A percentile compares a stretch with the other conserved stretches of the same genome.
Evolutionary conservation across 2,329 filamentous ascomycete genomes (phyloP).

Genomic region (Epichloe aotearoae): DNA sequence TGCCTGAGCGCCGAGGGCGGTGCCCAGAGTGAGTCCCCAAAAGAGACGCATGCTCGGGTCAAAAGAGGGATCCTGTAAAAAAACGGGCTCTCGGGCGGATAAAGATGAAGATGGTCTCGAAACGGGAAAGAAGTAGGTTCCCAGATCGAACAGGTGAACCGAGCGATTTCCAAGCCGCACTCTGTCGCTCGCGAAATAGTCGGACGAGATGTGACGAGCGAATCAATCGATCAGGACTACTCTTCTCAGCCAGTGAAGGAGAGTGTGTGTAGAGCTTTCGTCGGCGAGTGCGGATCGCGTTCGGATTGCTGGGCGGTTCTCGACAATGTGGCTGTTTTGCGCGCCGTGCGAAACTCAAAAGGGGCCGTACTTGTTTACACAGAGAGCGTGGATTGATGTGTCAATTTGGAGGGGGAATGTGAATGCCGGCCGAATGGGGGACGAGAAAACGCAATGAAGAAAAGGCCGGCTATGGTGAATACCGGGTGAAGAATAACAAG

Average conservation of each 20-base stretch:
- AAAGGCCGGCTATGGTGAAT: not conserved
- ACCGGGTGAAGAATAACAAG: not conserved
- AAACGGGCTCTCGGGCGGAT: not conserved
- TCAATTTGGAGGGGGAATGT: not conserved
- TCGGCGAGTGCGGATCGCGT: not conserved
- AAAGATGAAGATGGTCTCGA: not conserved
- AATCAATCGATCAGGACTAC: not conserved
- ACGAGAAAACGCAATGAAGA: not conserved
- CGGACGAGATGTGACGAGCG: too few relatives aligned
- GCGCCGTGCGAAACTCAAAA: not conserved
- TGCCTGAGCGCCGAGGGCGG: slow-evolving; percentile 10
- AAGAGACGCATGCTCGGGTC: slow-evolving; percentile 11
- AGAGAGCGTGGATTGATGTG: not conserved
- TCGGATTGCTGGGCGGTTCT: not conserved
- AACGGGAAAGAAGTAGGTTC: not conserved
- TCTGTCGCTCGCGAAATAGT: too few relatives aligned
- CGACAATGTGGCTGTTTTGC: not conserved
- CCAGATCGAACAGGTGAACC: too few relatives aligned
- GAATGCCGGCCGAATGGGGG: not conserved
- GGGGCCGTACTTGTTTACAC: not conserved
- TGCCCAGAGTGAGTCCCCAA: slow-evolving; percentile 12
- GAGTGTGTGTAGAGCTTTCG: not conserved
- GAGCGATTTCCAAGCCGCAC: too few relatives aligned
- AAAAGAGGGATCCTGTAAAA: slow-evolving; percentile 1
- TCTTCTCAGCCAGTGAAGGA: not conserved